phyloP scores from a whole-genome alignment of 2,329 filamentous ascomycete species.

The Xylaria sp. region DNA sequence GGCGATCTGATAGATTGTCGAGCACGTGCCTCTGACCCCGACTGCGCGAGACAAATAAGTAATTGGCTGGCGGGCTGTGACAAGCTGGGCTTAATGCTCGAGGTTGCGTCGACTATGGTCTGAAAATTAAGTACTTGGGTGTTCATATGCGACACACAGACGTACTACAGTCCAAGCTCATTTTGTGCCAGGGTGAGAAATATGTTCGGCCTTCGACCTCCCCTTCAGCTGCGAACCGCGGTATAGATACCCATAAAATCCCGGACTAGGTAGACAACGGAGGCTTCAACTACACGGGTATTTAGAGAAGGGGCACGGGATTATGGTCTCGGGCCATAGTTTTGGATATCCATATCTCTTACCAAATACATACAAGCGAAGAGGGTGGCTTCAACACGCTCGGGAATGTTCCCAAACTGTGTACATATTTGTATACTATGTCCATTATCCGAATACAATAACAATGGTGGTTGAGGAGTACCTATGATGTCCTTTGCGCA shows the following conservation, averaged over 20 bases:
- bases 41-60: conserved; percentile 31
- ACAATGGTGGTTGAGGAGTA: not conserved
- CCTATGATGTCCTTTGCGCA: no score
- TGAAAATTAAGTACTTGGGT: not conserved
- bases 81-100: conserved; percentile 40
- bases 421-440: not conserved
- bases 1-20: conserved; percentile 43
- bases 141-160: not conserved
- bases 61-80: conserved; percentile 44
- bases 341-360: not conserved
- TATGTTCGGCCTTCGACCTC: not conserved
- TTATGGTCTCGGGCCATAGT: not conserved
- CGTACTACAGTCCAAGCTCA: not conserved
- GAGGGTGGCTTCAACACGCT: not conserved
- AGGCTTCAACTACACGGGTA: not conserved
- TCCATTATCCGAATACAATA: not conserved
- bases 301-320: no score
- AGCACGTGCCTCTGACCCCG: conserved; percentile 28
- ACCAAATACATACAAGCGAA: not conserved
- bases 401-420: not conserved
- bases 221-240: not conserved
- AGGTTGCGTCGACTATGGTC: conserved; percentile 29
- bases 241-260: not conserved
- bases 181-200: no score
- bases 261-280: not conserved